Conservation (phyloP, 805 yeast species). For the Torulaspora franciscae region DNA sequence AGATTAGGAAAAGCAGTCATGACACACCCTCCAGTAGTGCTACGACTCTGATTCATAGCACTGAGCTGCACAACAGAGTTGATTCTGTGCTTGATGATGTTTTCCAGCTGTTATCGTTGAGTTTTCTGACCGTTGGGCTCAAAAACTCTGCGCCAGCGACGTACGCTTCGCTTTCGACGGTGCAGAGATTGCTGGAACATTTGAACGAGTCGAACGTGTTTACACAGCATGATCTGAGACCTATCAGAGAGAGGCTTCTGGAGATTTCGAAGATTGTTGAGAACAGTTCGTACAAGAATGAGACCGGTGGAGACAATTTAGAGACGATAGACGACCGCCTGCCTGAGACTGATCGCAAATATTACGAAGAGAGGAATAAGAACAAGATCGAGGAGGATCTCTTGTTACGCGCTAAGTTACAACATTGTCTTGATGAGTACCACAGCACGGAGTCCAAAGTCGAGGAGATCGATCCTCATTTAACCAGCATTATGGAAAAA, state of each 20-base stretch:
- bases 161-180: constrained; percentile 82
- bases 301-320: constrained; percentile 13
- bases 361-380: constrained; percentile 33
- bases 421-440: constrained; percentile 56
- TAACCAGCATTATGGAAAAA: constrained; percentile 49
- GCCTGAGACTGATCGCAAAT: constrained; percentile 19
- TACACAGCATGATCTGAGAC: constrained; percentile 76
- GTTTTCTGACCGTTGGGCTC: constrained; percentile 88
- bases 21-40: constrained; percentile 19
- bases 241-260: constrained; percentile 65
- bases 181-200: constrained; percentile 77
- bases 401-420: constrained; percentile 60
- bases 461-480: constrained; percentile 48
- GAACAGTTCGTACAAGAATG: constrained; percentile 30
- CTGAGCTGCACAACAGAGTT: constrained; percentile 42
- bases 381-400: constrained; percentile 54
- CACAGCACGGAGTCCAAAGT: constrained; percentile 52
- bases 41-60: constrained; percentile 28
- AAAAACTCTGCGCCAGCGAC: constrained; percentile 91
- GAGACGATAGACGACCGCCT: constrained; percentile 16
- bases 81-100: constrained; percentile 82
- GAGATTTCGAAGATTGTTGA: constrained; percentile 65
- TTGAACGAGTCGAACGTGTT: constrained; percentile 74
- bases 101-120: constrained; percentile 78
- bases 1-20: constrained; percentile 44